Evolutionary conservation across 208 protist species (phyloP).

Genomic region (Acanthamoeba triangularis): DNA sequence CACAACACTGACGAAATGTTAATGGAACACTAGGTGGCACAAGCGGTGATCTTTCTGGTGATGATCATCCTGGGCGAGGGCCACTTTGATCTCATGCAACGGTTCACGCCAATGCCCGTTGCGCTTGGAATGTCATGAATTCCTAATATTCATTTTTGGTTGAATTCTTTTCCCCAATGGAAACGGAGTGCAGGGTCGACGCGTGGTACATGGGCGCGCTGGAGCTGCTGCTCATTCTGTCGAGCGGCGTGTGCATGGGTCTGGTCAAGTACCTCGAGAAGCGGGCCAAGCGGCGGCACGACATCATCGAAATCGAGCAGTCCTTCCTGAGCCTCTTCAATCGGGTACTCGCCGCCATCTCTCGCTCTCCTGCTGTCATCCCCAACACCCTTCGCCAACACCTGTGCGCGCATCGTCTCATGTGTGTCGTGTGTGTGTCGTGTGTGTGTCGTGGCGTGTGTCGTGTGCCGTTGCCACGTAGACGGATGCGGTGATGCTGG

Average conservation of each 20-base stretch:
- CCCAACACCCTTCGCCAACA: neutral
- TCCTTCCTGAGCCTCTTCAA: neutral
- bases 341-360: neutral
- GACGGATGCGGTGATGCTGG: conserved; percentile 64
- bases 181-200: neutral
- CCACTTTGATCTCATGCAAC: conserved; percentile 40
- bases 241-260: neutral
- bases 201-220: conserved; percentile 62
- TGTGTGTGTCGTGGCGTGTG: neutral
- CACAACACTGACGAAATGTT: neutral
- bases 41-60: neutral
- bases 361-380: neutral
- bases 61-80: conserved; percentile 13
- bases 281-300: neutral
- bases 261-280: conserved; percentile 49
- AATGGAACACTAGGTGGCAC: neutral
- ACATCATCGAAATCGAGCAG: conserved; percentile 43
- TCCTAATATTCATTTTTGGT: no score
- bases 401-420: no score
- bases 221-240: neutral
- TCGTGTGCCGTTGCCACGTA: neutral
- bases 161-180: neutral
- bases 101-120: no score
- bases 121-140: no score
- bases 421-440: no score